Percentiles rank a stretch among this genome's conserved stretches.
These are phyloP conservation scores for Arabidopsis thaliana DNA, from an alignment of 345 rosid species.

Conservation along the genomic window TAIR10.1 NC_003070.9:8285501-8286000, in stretches of 20 bases:
- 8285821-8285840: constrained; percentile 4
- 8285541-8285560: constrained; percentile 91
- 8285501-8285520: constrained; percentile 97
- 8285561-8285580: constrained; percentile 74
- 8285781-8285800: constrained; percentile 35
- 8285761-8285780: constrained; percentile 44
- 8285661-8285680: constrained; percentile 70
- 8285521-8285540: constrained; percentile 89
- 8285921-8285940: constrained; percentile 81
- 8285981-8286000: constrained; percentile 81
- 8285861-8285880: constrained; percentile 83
- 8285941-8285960: constrained; percentile 94
- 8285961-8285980: constrained; percentile 89
- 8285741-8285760: constrained; percentile 43
- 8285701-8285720: constrained; percentile 46
- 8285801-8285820: constrained; percentile 37
- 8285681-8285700: constrained; percentile 32
- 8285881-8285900: constrained; percentile 71
- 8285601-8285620: constrained; percentile 10
- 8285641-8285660: background rate
- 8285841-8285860: constrained; percentile 77
- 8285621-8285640: background rate
- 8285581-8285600: background rate
- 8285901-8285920: constrained; percentile 70
- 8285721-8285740: constrained; percentile 72